Evolutionary conservation across 176 grass and related monocot species (phyloP).

Genomic region (Guadua angustifolia): DNA sequence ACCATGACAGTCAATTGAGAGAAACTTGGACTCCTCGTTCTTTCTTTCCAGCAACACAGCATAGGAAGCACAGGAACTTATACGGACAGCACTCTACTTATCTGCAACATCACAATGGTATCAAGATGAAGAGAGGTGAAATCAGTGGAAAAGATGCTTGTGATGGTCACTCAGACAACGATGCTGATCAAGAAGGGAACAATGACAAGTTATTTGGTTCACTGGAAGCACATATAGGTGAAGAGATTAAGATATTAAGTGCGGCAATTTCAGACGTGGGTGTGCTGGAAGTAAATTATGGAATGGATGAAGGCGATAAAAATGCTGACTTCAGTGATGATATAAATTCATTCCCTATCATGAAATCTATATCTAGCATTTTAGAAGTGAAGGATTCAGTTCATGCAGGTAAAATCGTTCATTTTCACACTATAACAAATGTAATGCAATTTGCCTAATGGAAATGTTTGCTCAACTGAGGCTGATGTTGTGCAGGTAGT

Average conservation of each 20-base stretch:
- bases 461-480: conserved; percentile 31
- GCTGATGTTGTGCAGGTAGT: conserved; percentile 25
- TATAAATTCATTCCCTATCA: neutral
- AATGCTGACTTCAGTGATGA: neutral
- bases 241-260: conserved; percentile 55
- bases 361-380: neutral
- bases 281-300: conserved; percentile 13
- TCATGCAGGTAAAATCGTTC: conserved; percentile 39
- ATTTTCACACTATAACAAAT: conserved; percentile 1
- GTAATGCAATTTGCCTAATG: neutral
- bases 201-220: conserved; percentile 48
- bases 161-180: neutral
- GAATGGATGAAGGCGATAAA: neutral
- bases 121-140: conserved; percentile 29
- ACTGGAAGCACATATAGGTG: conserved; percentile 44
- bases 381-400: conserved; percentile 25
- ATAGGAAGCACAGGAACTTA: conserved; percentile 37
- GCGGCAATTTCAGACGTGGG: conserved; percentile 42
- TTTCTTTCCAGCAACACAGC: conserved; percentile 4
- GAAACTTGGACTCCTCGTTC: conserved; percentile 58
- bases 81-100: neutral
- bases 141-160: neutral
- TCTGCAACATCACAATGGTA: neutral
- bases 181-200: conserved; percentile 29
- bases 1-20: neutral